phyloP scores from a whole-genome alignment of 2,329 filamentous ascomycete species.

The Scedosporium minutisporum region DNA sequence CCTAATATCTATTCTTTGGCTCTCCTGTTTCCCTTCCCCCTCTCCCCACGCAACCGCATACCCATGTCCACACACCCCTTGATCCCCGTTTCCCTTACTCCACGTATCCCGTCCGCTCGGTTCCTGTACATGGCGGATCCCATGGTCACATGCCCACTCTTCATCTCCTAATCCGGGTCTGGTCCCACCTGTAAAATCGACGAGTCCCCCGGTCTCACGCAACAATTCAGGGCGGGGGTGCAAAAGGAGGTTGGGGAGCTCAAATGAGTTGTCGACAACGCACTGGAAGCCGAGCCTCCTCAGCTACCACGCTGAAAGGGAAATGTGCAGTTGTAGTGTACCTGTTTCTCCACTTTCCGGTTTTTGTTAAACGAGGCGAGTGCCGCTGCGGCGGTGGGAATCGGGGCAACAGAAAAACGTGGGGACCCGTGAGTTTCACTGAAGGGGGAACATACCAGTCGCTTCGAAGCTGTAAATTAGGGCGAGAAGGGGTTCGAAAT shows the following conservation, averaged over 20 bases:
- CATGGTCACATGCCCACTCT: background rate
- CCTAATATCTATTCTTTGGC: background rate
- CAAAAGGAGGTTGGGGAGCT: no score
- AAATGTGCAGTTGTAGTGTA: no score
- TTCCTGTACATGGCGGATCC: background rate
- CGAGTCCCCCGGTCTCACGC: background rate
- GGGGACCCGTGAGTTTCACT: background rate
- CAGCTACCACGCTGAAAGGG: no score
- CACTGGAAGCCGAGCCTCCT: no score
- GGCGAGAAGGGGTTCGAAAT: no score
- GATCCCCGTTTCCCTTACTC: background rate
- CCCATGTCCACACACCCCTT: background rate
- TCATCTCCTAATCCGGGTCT: background rate
- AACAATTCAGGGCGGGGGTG: background rate
- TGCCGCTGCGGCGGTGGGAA: background rate
- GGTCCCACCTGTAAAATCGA: background rate
- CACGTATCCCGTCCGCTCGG: slow-evolving; percentile 1
- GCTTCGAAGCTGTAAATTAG: background rate
- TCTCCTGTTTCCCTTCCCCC: background rate
- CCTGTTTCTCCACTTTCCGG: background rate
- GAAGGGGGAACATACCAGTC: background rate
- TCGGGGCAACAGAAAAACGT: background rate
- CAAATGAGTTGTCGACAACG: no score
- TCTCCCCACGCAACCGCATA: background rate
- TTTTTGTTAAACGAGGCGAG: background rate